Evolutionary conservation across 83 land plant species (phyloP).

Genomic region (Thuja plicata): DNA sequence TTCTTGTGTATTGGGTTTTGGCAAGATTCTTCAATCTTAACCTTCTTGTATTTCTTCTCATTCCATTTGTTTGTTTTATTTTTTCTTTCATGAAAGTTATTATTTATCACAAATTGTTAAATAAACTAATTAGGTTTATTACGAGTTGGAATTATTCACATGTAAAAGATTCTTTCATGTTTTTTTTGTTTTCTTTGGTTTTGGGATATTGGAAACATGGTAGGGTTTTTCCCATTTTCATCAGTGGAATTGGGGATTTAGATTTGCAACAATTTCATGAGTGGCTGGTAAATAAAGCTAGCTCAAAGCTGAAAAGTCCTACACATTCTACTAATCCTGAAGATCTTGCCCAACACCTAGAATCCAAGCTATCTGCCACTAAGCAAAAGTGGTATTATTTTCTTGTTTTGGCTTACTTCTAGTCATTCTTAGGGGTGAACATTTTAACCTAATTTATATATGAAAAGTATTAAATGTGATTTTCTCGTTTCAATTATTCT

Average conservation of each 20-base stretch:
- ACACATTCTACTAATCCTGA: conserved; percentile 53
- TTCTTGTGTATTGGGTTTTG: too few relatives aligned
- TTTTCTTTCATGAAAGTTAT: too few relatives aligned
- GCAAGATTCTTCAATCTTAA: too few relatives aligned
- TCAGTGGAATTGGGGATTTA: not conserved
- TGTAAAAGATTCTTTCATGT: not conserved
- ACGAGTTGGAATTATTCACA: not conserved
- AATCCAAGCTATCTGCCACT: conserved; percentile 87
- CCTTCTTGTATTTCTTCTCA: not conserved
- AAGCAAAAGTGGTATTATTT: conserved; percentile 80
- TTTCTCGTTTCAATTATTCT: too few relatives aligned
- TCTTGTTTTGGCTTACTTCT: not conserved
- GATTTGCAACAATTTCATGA: conserved; percentile 87
- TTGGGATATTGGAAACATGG: not conserved
- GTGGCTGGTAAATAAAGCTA: conserved; percentile 83
- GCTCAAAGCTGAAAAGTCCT: conserved; percentile 73
- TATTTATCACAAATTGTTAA: not conserved
- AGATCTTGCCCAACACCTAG: conserved; percentile 76
- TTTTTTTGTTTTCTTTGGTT: not conserved
- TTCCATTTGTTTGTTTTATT: not conserved
- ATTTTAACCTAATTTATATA: not conserved
- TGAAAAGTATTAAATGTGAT: not conserved
- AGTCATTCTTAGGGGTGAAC: not conserved
- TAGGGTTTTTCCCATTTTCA: not conserved
- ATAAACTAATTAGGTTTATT: not conserved